Conservation (phyloP, 805 yeast species). For the Candida bentonensis region DNA sequence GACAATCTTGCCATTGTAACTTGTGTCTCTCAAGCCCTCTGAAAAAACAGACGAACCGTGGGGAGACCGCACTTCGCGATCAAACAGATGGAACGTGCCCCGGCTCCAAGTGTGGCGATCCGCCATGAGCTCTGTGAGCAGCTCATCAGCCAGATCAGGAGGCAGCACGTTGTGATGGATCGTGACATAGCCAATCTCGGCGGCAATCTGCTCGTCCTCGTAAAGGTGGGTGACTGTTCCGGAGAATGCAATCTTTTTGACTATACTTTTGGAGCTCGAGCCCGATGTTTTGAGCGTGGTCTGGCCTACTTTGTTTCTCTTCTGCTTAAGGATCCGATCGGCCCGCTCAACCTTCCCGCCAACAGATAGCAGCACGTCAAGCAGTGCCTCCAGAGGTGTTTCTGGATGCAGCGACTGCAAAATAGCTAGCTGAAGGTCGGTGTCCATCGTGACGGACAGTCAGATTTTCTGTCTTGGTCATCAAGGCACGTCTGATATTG, state of each 20-base stretch:
- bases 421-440: slow-evolving; percentile 9
- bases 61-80: slow-evolving; percentile 44
- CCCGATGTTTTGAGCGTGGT: background rate
- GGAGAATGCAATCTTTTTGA: background rate
- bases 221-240: slow-evolving; percentile 24
- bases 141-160: slow-evolving; percentile 28
- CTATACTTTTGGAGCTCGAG: background rate
- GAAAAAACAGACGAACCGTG: slow-evolving; percentile 33
- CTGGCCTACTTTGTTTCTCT: background rate
- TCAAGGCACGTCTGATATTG: too few relatives aligned
- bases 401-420: slow-evolving; percentile 15
- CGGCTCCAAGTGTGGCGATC: slow-evolving; percentile 28
- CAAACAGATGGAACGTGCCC: slow-evolving; percentile 46
- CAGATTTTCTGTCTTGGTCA: too few relatives aligned
- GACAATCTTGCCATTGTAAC: slow-evolving; percentile 28
- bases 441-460: slow-evolving; percentile 4
- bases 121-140: slow-evolving; percentile 30
- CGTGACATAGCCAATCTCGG: slow-evolving; percentile 32
- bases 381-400: background rate
- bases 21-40: slow-evolving; percentile 11
- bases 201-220: slow-evolving; percentile 35
- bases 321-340: background rate
- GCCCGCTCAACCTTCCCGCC: background rate
- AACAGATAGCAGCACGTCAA: background rate
- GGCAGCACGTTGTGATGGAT: slow-evolving; percentile 42